phyloP scores from a whole-genome alignment of 345 rosid genomes.

The Alliaria petiolata region DNA sequence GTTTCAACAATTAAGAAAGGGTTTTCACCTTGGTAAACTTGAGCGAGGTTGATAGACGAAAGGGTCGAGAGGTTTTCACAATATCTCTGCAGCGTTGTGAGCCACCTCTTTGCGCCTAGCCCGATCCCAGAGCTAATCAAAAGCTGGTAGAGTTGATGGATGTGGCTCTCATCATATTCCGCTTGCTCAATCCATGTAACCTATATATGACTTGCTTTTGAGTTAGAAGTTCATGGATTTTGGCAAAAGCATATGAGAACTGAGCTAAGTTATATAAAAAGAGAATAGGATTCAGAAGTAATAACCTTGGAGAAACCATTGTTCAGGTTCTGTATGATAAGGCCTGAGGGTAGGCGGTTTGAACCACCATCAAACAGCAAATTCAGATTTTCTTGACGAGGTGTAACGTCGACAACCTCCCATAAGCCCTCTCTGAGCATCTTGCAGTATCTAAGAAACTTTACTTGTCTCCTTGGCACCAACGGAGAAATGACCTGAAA shows the following conservation, averaged over 20 bases:
- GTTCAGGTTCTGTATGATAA: constrained; percentile 50
- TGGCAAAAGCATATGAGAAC: not conserved
- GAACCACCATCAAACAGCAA: constrained; percentile 16
- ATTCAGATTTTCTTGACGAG: constrained; percentile 13
- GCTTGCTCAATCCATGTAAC: constrained; percentile 68
- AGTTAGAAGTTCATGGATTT: too few species aligned
- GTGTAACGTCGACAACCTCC: constrained; percentile 73
- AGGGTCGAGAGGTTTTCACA: constrained; percentile 33
- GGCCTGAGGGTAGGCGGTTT: constrained; percentile 71
- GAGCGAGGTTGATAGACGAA: constrained; percentile 14
- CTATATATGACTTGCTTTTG: constrained; percentile 11
- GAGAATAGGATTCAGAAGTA: constrained; percentile 1
- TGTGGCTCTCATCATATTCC: constrained; percentile 38
- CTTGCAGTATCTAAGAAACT: constrained; percentile 64
- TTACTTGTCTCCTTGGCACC: constrained; percentile 51
- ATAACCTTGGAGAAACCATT: constrained; percentile 61
- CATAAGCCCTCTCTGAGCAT: constrained; percentile 47
- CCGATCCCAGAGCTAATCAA: constrained; percentile 42
- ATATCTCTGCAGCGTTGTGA: constrained; percentile 45
- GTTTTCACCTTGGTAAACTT: constrained; percentile 37
- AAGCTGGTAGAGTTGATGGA: constrained; percentile 34
- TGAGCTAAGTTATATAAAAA: not conserved
- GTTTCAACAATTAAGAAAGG: not conserved
- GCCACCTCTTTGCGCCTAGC: constrained; percentile 59
- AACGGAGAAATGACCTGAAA: constrained; percentile 57